Conservation (phyloP, 1,139 yeast genomes). For the Cylindricascospora bacillispora region DNA sequence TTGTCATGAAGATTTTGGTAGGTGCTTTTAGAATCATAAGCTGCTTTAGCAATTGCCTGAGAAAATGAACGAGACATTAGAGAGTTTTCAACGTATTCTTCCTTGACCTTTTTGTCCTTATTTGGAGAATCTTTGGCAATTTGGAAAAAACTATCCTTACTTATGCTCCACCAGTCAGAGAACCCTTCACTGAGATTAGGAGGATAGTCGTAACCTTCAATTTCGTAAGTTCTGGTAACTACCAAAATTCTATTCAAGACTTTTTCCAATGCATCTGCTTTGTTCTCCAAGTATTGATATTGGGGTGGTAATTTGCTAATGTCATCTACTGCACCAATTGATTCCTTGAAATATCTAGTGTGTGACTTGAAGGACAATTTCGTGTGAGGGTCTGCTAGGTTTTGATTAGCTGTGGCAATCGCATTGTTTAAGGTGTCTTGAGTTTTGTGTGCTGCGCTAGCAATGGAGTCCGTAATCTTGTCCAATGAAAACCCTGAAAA, state of each 20-base stretch:
- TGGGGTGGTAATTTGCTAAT: constrained; percentile 63
- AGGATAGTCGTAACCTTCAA: constrained; percentile 62
- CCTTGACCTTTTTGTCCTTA: constrained; percentile 3
- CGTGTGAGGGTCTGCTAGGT: constrained; percentile 19
- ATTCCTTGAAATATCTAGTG: constrained; percentile 41
- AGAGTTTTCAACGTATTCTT: constrained; percentile 3
- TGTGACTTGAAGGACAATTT: constrained; percentile 20
- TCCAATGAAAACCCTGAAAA: constrained; percentile 16
- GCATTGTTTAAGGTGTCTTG: constrained; percentile 15
- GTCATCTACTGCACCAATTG: constrained; percentile 56
- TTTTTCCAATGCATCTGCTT: constrained; percentile 48
- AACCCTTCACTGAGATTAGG: constrained; percentile 51
- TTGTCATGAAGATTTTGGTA: constrained; percentile 17
- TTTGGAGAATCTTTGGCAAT: constrained; percentile 3
- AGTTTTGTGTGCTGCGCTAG: constrained; percentile 21
- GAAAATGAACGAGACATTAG: constrained; percentile 13
- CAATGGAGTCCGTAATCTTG: constrained; percentile 18
- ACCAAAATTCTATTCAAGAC: constrained; percentile 48
- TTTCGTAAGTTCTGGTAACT: constrained; percentile 45
- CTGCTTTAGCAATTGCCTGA: constrained; percentile 37
- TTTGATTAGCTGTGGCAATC: not conserved
- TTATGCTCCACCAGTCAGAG: constrained; percentile 47
- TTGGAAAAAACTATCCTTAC: constrained; percentile 10
- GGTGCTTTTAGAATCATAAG: constrained; percentile 28
- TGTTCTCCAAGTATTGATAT: constrained; percentile 51